These are phyloP conservation scores for Udeniomyces megalosporus DNA, from an alignment of 768 basidiomycete genomes.

Conservation along the genomic window DNA sequence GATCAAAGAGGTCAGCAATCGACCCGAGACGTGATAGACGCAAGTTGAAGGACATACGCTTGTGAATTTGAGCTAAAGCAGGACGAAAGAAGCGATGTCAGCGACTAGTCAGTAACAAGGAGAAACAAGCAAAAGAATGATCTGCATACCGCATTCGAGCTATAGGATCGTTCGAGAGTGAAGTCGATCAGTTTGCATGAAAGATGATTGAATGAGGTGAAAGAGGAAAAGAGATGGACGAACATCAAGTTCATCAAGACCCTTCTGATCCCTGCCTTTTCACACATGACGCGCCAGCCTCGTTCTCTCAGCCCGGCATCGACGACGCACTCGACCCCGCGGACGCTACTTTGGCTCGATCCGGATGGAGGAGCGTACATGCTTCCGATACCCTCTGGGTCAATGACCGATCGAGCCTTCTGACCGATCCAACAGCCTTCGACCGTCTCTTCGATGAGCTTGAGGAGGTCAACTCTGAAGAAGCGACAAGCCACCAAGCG, in stretches of 20 bases:
- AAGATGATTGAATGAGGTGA: too few relatives aligned
- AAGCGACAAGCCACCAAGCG: too few relatives aligned
- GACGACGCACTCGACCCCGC: constrained; percentile 38
- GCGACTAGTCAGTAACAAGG: too few relatives aligned
- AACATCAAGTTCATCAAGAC: constrained; percentile 79
- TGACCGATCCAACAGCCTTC: constrained; percentile 92
- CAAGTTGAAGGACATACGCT: too few relatives aligned
- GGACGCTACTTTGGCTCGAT: constrained; percentile 23
- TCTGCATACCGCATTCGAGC: too few relatives aligned
- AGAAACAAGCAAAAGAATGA: too few relatives aligned
- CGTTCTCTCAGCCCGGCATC: constrained; percentile 48
- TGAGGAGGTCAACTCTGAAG: constrained; percentile 24
- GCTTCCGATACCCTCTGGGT: constrained; percentile 68
- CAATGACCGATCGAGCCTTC: constrained; percentile 51
- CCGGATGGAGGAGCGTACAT: constrained; percentile 69
- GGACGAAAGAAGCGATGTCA: too few relatives aligned
- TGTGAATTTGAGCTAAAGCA: constrained; percentile 51
- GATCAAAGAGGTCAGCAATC: too few relatives aligned
- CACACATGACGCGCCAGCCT: constrained; percentile 77
- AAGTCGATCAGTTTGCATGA: too few relatives aligned
- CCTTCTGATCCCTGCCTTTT: constrained; percentile 80
- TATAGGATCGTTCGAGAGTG: too few relatives aligned
- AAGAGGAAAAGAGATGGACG: background rate
- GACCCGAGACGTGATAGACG: too few relatives aligned
- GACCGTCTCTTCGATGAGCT: constrained; percentile 34